A percentile compares a stretch with the other conserved stretches of the same genome.
These are phyloP conservation scores for Curvularia verruculosa DNA, from an alignment of 2,329 filamentous ascomycete species.

Conservation along the genomic window DNA sequence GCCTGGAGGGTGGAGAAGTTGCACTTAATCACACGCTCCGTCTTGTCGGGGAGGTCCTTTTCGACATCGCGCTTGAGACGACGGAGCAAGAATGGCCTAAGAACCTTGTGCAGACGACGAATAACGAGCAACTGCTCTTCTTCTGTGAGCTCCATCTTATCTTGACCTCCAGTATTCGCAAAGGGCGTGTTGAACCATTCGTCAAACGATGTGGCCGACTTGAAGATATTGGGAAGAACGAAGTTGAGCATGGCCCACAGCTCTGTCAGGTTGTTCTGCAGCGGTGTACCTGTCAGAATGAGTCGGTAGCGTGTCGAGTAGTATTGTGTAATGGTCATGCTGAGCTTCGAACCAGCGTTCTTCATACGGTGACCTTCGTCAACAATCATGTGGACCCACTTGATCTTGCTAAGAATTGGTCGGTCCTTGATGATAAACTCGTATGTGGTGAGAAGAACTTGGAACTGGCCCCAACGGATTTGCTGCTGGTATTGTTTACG, in stretches of 20 bases:
- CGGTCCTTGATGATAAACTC: conserved; percentile 99
- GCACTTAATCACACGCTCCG: conserved; percentile 98
- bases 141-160: conserved; percentile 99
- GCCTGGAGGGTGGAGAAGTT: conserved; percentile 94
- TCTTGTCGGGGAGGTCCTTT: conserved; percentile 98
- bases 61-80: conserved; percentile 99
- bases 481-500: conserved; percentile 91
- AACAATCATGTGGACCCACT: conserved; percentile 99
- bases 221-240: conserved; percentile 97
- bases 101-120: conserved; percentile 95
- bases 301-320: conserved; percentile 94
- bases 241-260: conserved; percentile 99
- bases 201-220: conserved; percentile 97
- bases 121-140: conserved; percentile 99
- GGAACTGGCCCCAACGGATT: conserved; percentile 93
- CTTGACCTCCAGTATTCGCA: conserved; percentile 95
- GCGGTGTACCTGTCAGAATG: conserved; percentile 94
- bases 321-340: conserved; percentile 91
- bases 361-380: conserved; percentile 99
- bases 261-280: conserved; percentile 96
- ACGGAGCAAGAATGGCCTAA: conserved; percentile 94
- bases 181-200: conserved; percentile 99
- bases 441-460: conserved; percentile 95
- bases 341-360: conserved; percentile 95
- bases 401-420: conserved; percentile 94